Conservation (phyloP, 1,284 basidiomycete genomes). For the Trichosporon sp. region DNA sequence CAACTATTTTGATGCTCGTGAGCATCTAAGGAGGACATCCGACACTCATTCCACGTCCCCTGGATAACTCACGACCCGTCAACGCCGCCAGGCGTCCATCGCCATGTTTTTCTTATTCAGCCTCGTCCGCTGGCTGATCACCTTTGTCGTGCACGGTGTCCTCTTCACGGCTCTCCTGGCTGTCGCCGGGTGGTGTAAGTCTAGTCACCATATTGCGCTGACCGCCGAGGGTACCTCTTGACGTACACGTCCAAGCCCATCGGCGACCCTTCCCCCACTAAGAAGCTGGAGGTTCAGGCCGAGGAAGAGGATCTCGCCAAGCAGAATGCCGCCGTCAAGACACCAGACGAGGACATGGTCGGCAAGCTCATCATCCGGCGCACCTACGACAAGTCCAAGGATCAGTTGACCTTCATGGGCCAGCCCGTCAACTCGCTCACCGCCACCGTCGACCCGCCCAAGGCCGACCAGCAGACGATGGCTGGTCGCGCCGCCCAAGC, state of each 20-base stretch:
- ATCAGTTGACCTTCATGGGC: constrained; percentile 18
- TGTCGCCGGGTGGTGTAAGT: constrained; percentile 60
- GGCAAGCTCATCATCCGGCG: constrained; percentile 43
- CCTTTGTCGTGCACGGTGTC: constrained; percentile 82
- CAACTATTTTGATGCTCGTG: neutral
- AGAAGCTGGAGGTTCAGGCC: constrained; percentile 53
- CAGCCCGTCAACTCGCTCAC: constrained; percentile 27
- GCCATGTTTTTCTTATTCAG: constrained; percentile 39
- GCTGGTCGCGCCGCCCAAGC: constrained; percentile 25
- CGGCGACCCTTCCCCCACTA: constrained; percentile 62
- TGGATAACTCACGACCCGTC: constrained; percentile 2
- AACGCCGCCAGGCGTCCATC: neutral
- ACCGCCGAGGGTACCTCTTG: constrained; percentile 35
- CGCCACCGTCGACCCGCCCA: constrained; percentile 60
- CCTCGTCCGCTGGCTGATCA: constrained; percentile 43
- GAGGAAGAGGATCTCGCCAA: constrained; percentile 35
- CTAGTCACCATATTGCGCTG: neutral
- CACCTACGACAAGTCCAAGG: constrained; percentile 2
- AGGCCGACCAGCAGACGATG: constrained; percentile 58
- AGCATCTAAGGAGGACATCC: constrained; percentile 10
- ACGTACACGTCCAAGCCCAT: constrained; percentile 77
- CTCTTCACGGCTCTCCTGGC: constrained; percentile 78
- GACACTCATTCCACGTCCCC: neutral
- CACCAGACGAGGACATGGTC: constrained; percentile 20
- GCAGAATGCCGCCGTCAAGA: constrained; percentile 29